Evolutionary conservation across 306 rosid genomes (phyloP), one percentile per base, ranked within the genome.

Genomic region (Castanea crenata): DNA sequence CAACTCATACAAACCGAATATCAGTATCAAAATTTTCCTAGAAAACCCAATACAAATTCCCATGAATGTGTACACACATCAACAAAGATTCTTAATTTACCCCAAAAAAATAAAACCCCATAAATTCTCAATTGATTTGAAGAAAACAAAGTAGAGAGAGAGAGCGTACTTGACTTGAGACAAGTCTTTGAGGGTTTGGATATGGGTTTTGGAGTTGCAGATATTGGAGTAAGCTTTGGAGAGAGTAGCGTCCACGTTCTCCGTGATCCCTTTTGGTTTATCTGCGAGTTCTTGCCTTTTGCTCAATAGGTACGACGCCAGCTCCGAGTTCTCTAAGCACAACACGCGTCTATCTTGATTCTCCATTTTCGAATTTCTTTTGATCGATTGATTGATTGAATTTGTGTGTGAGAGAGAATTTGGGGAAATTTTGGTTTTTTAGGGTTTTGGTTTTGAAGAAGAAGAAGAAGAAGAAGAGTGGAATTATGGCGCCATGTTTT

Each of bases 211-310:
- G 75, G 93, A 92, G 89, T 72, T 83, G 73, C 94, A 90, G 52
- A 94, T 46, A 74, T 91, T 94, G 78, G 83, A 74, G 74, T 92
- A 94, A 3, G 99, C 97, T 80, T 92, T 94, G 25, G 93, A 87
- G 21, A 94, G 90, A 57, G 94, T 76, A 90, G 73, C 85, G 20
- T 90, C 97, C 3, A 90, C 56, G 84, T 91, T 89, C 6, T 92
- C 92, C 0, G 93, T 88, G 73, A 92, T 62, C 79, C 98, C 98
- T 71, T 91, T 87, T 2, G 97, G 91, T 69, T 85, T 70, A 55
- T 81, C 81, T 25, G 93, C 91, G 91, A 90, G 81, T 76, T 92
- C 97, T 76, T 83, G 87, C 92, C 95, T 86, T 78, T 91, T 92
- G 76, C 56, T 79, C 84, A 84, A 78, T 86, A 95, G 58, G 87